Evolutionary conservation across 495 filamentous ascomycete species (phyloP), one percentile per base, ranked within the genome.

Genomic region (Penicillium steckii): DNA sequence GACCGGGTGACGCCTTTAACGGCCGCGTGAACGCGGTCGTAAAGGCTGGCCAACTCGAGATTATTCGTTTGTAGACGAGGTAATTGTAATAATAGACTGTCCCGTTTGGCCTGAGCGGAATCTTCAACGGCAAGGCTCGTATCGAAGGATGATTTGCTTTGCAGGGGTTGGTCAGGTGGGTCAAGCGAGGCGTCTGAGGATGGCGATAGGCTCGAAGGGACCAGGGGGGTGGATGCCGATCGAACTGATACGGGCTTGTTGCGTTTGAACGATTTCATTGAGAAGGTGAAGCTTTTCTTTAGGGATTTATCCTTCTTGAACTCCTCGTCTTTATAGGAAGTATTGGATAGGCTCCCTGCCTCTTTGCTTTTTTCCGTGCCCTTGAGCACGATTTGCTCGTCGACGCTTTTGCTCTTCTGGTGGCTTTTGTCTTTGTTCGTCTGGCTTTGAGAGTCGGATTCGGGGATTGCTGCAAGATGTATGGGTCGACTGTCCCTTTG

Each of bases 41-140:
- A 51, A n/a, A 50, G 46, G 13, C 33, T 59, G 22, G 23, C 42
- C 18, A 54, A 37, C 6, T 15, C 47, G 6, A 61, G 32, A 32
- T 69, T 57, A n/a, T 67, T 47, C 32, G 68, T 73, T 44, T 71
- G 61, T 6, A 77, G 60, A 46, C 68, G 69, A 12, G 73, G 70
- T 19, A 73, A 55, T 50, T 69, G 64, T 25, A 65, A 52, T 13
- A 61, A 64, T 30, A 70, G 48, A 26, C 64, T 57, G 42, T 48
- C 33, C 17, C 57, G 42, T 50, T 68, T 52, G 51, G 55, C n/a
- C 54, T 53, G 37, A 13, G 19, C 17, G 10, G 27, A 0, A n/a
- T 37, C 33, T 17, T 37, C 33, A 15, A 15, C 33, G 18, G 13
- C 55, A 18, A 53, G 27, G 17, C 37, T 48, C 17, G 40, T 47